phyloP scores from a whole-genome alignment of 2,329 filamentous ascomycete genomes.

The Laburnicola sp. region DNA sequence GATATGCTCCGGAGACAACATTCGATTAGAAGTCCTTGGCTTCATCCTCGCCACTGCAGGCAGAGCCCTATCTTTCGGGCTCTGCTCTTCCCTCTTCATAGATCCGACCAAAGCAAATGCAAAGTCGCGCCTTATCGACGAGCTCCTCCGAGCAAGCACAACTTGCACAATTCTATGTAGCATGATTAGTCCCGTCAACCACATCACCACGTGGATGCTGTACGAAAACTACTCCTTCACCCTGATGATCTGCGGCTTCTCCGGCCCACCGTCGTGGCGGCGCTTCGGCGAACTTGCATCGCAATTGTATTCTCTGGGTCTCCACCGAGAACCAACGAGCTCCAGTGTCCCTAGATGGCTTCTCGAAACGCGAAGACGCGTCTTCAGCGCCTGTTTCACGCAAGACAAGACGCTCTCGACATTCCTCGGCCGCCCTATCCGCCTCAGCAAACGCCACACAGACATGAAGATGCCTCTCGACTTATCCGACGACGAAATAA shows the following conservation, averaged over 20 bases:
- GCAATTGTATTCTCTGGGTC: conserved; percentile 37
- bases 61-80: conserved; percentile 32
- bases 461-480: conserved; percentile 38
- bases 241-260: conserved; percentile 40
- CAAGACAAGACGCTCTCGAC: conserved; percentile 41
- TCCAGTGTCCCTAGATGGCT: conserved; percentile 33
- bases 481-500: conserved; percentile 33
- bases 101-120: conserved; percentile 20
- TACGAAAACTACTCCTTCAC: conserved; percentile 45
- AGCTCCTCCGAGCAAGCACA: conserved; percentile 42
- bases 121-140: conserved; percentile 31
- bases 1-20: conserved; percentile 43
- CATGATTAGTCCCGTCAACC: conserved; percentile 45
- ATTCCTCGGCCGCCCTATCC: conserved; percentile 38
- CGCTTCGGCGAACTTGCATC: conserved; percentile 37
- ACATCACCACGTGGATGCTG: conserved; percentile 41
- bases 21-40: conserved; percentile 47
- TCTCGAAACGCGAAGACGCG: conserved; percentile 30
- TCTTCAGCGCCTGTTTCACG: conserved; percentile 36
- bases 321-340: conserved; percentile 36
- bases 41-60: conserved; percentile 46
- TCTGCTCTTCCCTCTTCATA: conserved; percentile 24
- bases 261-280: conserved; percentile 37
- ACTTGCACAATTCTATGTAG: conserved; percentile 44
- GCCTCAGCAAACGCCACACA: conserved; percentile 35